A percentile compares a stretch with the other conserved stretches of the same genome.
phyloP scores from a whole-genome alignment of 768 basidiomycete species.

The Leccinum longicurvipes region DNA sequence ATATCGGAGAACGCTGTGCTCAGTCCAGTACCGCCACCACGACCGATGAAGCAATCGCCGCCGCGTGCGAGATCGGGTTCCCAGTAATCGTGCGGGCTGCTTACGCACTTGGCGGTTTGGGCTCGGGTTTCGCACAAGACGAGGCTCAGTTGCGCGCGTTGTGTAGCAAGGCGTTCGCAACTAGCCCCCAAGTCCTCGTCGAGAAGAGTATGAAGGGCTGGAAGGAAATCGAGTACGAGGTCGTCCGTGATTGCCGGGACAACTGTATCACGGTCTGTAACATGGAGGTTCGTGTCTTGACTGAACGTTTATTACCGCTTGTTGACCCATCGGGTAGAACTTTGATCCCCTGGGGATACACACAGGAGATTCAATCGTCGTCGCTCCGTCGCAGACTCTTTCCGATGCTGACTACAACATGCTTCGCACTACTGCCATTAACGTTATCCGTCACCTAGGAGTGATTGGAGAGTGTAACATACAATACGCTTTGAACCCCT shows the following conservation, averaged over 20 bases:
- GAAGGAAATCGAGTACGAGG: conserved; percentile 99
- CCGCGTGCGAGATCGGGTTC: conserved; percentile 84
- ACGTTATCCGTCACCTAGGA: conserved; percentile 97
- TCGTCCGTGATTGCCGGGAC: conserved; percentile 94
- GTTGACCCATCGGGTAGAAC: conserved; percentile 55
- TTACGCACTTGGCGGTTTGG: conserved; percentile 93
- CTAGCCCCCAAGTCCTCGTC: conserved; percentile 96
- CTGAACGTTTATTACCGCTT: not conserved
- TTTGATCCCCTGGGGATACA: conserved; percentile 99
- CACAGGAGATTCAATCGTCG: conserved; percentile 97
- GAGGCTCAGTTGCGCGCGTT: conserved; percentile 85
- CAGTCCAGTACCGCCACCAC: conserved; percentile 87
- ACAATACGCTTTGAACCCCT: conserved; percentile 95
- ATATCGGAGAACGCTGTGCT: conserved; percentile 95
- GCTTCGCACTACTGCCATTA: conserved; percentile 96
- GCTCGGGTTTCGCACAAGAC: conserved; percentile 94
- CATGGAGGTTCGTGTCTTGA: conserved; percentile 82
- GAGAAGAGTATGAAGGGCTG: conserved; percentile 99
- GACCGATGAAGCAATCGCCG: conserved; percentile 74
- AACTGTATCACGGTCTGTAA: conserved; percentile 99
- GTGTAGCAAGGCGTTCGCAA: conserved; percentile 94
- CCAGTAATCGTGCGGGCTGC: conserved; percentile 97
- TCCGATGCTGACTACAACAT: conserved; percentile 99
- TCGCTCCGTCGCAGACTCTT: conserved; percentile 96
- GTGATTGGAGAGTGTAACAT: conserved; percentile 99